Base-by-base conservation (phyloP, 352 stramenopile genomes). In the Globisporangium spinosum region DNA sequence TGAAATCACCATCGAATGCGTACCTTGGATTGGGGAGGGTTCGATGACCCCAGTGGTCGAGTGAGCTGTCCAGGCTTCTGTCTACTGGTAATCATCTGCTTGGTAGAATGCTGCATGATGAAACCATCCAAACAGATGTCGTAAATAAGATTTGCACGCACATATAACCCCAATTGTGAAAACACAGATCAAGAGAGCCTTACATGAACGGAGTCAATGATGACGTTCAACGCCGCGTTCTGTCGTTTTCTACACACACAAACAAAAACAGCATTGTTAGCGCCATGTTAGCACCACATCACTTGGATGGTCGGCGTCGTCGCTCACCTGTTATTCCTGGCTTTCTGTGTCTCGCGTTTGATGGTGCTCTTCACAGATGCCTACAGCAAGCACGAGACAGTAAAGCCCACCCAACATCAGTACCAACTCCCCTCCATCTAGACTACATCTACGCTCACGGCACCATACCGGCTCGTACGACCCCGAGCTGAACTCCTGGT, bases 211-310 rank as follows among this genome's bases (percentile, higher is more conserved):
- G 58, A 13, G 45, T 59, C 47, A 29, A 65, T 35, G 38, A 64
- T 51, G 29, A 64, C 25, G 47, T 22, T 64, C 57, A 70, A 2
- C 32, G 45, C 57, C 57, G 65, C 57, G 53, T 65, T 70, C 45
- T 70, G 65, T 20, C 64, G 64, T 34, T 69, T 69, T 29, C 64
- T 69, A 15, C 9, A 22, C 12, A 12, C 43, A 1, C 25, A 60
- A 10, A 35, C 22, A 38, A 35, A 10, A 68, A 0, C 9, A 25
- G 25, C 47, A 59, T 6, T 9, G 25, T 54, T 6, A 64, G 40
- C 38, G 27, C 8, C 7, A 10, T 7, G 6, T 27, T 40, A 20
- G 23, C 40, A 5, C 23, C 15, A 40, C 3, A 23, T n/a, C 59
- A 32, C 25, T 7, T 9, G 22, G 20, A 45, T 32, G 13, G 7